Conservation (phyloP, 164 flowering plant species). For the Saururus chinensis region DNA sequence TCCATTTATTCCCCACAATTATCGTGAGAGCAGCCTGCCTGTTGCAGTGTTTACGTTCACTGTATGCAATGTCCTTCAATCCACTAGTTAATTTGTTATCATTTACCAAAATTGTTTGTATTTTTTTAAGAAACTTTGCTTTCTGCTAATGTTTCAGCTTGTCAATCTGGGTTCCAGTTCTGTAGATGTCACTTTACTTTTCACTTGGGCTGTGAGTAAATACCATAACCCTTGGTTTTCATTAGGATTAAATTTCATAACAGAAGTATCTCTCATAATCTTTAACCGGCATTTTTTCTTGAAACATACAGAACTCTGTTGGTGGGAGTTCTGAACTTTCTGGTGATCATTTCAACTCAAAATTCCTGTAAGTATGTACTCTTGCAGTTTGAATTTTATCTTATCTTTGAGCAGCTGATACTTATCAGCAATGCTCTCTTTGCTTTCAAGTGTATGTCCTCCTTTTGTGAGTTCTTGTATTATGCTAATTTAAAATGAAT, state of each 20-base stretch:
- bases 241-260: not conserved
- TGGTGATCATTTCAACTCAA: conserved; percentile 73
- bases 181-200: conserved; percentile 74
- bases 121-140: not conserved
- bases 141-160: conserved; percentile 29
- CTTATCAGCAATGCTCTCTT: not conserved
- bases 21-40: conserved; percentile 90
- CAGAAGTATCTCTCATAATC: not conserved
- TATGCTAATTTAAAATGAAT: conserved; percentile 1
- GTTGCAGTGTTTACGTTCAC: conserved; percentile 85
- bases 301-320: conserved; percentile 65
- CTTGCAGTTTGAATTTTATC: not conserved
- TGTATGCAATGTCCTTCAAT: conserved; percentile 24
- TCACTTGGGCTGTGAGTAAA: conserved; percentile 86
- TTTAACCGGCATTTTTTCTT: not conserved
- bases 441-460: not conserved
- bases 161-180: conserved; percentile 48
- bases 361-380: conserved; percentile 35
- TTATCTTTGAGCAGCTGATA: not conserved
- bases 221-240: not conserved
- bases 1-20: conserved; percentile 92
- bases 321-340: conserved; percentile 80
- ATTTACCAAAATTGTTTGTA: not conserved
- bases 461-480: conserved; percentile 5
- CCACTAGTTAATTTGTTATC: not conserved